Evolutionary conservation across 2,329 filamentous ascomycete genomes (phyloP), one percentile per base, ranked within the genome.

Genomic region (Fusarium foetens): DNA sequence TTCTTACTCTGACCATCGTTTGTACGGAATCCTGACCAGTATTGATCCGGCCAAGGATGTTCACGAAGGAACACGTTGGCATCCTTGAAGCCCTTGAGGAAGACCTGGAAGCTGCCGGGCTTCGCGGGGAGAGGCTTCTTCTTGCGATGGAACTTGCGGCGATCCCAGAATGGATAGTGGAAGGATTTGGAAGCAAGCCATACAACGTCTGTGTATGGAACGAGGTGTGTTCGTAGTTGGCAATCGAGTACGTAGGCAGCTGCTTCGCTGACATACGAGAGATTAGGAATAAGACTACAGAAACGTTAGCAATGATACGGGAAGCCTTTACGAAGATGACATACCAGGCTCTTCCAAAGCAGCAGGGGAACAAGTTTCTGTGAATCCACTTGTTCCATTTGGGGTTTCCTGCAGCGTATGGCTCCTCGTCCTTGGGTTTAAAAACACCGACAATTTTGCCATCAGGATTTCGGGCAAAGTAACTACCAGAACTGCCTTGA

Each of bases 301-400:
- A 63, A 52, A 54, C 17, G 63, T 78, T 61, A 78, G 73, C 31
- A 38, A 33, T 9, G 14, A 41, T 9, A 27, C 27, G n/a, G 36
- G 9, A 17, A 9, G 38, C 38, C 10, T 36, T 17, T 25, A 25
- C 49, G n/a, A 23, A 35, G 31, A 25, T 9, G 38, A 80, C 86
- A 58, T 81, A 90, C 88, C 94, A 98, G 49, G 95, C 95, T 78
- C 96, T 88, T 23, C 96, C 96, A 78, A 99, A 99, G 82, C 94
- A 98, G 84, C 97, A 99, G 13, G 96, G 96, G 76, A 99, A 98
- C 72, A 99, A 81, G 80, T 99, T 99, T 72, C 96, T 89, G 81
- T 99, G 96, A 84, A 99, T 95, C 96, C 96, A 99, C 83, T 99
- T 99, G 76, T 97, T 98, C 95, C 95, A 98, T 81, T 99, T 99